Conservation (phyloP, 495 filamentous ascomycete genomes). For the Penicillium bialowiezense region DNA sequence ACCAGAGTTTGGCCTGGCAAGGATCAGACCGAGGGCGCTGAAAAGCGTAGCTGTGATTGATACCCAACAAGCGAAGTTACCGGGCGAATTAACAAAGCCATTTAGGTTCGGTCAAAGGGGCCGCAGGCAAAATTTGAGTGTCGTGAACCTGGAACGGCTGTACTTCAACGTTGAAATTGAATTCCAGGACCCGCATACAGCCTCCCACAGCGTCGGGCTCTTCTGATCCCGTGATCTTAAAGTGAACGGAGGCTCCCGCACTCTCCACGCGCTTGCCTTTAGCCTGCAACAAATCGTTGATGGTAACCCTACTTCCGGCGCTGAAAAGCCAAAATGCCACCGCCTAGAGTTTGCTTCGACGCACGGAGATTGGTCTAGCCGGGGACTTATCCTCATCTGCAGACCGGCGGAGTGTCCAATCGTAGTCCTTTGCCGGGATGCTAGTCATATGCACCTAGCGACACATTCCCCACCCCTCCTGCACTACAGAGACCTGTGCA, state of each 20-base stretch:
- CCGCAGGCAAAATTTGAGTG: slow-evolving; percentile 8
- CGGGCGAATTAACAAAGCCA: slow-evolving; percentile 4
- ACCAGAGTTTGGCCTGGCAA: slow-evolving; percentile 28
- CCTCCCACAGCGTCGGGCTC: slow-evolving; percentile 40
- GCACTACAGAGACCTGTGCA: slow-evolving; percentile 13
- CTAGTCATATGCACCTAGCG: slow-evolving; percentile 36
- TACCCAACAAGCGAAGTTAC: slow-evolving; percentile 30
- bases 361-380: slow-evolving; percentile 32
- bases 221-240: slow-evolving; percentile 44
- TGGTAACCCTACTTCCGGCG: slow-evolving; percentile 17
- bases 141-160: slow-evolving; percentile 6
- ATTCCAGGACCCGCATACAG: slow-evolving; percentile 42
- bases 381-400: slow-evolving; percentile 26
- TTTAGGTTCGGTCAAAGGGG: slow-evolving; percentile 2
- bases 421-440: slow-evolving; percentile 17
- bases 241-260: slow-evolving; percentile 40
- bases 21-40: slow-evolving; percentile 25
- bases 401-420: slow-evolving; percentile 33
- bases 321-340: slow-evolving; percentile 31
- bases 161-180: slow-evolving; percentile 44
- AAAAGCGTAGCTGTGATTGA: slow-evolving; percentile 16
- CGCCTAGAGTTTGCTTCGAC: slow-evolving; percentile 14
- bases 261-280: slow-evolving; percentile 30
- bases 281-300: slow-evolving; percentile 40
- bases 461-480: slow-evolving; percentile 18